phyloP scores from a whole-genome alignment of 805 yeast species.

The Saccharomyces kudriavzevii region DNA sequence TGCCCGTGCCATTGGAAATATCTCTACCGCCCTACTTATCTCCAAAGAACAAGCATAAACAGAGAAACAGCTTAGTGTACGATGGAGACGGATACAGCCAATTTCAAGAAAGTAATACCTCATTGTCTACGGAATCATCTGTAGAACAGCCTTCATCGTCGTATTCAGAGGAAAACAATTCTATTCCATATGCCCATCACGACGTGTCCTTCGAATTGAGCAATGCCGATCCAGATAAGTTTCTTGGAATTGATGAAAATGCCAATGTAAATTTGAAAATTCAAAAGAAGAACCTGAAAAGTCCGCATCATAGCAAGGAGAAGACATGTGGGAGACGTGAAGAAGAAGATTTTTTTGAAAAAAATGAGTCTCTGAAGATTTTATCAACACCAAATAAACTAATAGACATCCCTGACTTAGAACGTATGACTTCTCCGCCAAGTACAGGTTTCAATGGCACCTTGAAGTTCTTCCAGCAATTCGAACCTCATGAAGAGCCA shows the following conservation, averaged over 20 bases:
- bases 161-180: slow-evolving; percentile 3
- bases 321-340: background rate
- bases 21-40: slow-evolving; percentile 34
- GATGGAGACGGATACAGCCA: slow-evolving; percentile 34
- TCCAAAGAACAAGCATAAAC: slow-evolving; percentile 25
- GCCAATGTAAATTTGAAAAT: slow-evolving; percentile 28
- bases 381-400: slow-evolving; percentile 23
- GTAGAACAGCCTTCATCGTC: background rate
- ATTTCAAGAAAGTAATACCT: slow-evolving; percentile 7
- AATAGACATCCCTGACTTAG: slow-evolving; percentile 23
- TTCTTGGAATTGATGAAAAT: slow-evolving; percentile 25
- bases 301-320: background rate
- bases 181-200: slow-evolving; percentile 25
- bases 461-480: slow-evolving; percentile 19
- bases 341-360: background rate
- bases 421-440: slow-evolving; percentile 10
- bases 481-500: slow-evolving; percentile 9
- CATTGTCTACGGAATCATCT: slow-evolving; percentile 1
- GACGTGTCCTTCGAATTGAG: slow-evolving; percentile 21
- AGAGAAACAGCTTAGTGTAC: slow-evolving; percentile 27
- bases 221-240: slow-evolving; percentile 15
- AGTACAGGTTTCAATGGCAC: slow-evolving; percentile 12
- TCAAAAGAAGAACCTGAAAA: slow-evolving; percentile 23
- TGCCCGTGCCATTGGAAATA: slow-evolving; percentile 34
- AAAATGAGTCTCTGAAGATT: slow-evolving; percentile 15